These are phyloP conservation scores for Ceratocystis lukuohia DNA, from an alignment of 2,329 filamentous ascomycete species.

Conservation along the genomic window DNA sequence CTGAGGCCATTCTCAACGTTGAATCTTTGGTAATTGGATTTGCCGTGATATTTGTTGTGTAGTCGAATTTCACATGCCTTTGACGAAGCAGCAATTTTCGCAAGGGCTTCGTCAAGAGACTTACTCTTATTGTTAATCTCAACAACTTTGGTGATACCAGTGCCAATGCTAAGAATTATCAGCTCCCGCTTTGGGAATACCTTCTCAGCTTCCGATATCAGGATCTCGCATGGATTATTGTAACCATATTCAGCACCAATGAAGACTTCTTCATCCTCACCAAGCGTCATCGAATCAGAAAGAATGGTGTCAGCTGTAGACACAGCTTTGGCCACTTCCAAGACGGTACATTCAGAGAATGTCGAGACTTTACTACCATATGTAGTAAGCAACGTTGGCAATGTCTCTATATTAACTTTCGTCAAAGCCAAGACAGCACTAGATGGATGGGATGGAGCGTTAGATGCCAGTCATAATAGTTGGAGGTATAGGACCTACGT, in stretches of 20 bases:
- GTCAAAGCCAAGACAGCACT: background rate
- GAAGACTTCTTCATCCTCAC: conserved; percentile 23
- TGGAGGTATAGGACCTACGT: background rate
- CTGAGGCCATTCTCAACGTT: conserved; percentile 24
- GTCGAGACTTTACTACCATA: conserved; percentile 21
- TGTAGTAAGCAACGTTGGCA: conserved; percentile 23
- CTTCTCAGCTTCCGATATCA: conserved; percentile 24
- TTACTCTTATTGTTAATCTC: conserved; percentile 17
- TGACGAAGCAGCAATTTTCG: background rate
- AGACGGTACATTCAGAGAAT: conserved; percentile 23
- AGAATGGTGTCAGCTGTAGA: conserved; percentile 23
- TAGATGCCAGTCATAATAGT: background rate
- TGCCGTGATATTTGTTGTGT: conserved; percentile 20
- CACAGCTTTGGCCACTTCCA: conserved; percentile 25
- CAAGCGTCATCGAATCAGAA: conserved; percentile 25
- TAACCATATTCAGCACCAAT: conserved; percentile 25
- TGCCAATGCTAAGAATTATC: conserved; percentile 24
- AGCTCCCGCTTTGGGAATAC: conserved; percentile 21
- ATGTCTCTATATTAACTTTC: conserved; percentile 14
- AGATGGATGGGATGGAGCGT: background rate
- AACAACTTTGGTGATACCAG: conserved; percentile 22
- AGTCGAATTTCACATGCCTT: background rate
- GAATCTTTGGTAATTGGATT: conserved; percentile 23
- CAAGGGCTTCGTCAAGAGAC: fast-evolving
- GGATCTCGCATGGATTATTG: conserved; percentile 26